Conservation (phyloP, 768 basidiomycete species). For the Lactifluus piperatus region DNA sequence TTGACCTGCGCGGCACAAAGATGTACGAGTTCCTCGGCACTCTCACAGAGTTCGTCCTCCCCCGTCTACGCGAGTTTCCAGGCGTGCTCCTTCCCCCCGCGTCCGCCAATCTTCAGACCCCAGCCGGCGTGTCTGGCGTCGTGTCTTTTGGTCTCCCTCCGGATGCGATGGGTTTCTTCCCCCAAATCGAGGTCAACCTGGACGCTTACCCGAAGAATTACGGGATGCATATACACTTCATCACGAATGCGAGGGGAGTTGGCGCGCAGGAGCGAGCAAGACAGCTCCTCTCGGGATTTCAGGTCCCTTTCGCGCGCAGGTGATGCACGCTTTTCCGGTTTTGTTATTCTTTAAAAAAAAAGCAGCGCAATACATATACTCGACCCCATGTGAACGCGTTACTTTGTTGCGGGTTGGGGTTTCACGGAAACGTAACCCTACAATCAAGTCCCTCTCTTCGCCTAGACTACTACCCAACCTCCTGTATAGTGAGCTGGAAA, state of each 20-base stretch:
- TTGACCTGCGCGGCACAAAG: slow-evolving; percentile 79
- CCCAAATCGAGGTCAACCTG: slow-evolving; percentile 90
- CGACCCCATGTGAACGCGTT: too few species aligned
- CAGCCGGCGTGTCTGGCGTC: slow-evolving; percentile 76
- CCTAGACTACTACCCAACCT: not conserved
- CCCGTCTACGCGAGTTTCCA: slow-evolving; percentile 82
- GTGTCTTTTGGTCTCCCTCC: slow-evolving; percentile 84
- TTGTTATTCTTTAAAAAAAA: not conserved
- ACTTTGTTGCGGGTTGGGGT: too few species aligned
- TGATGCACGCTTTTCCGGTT: not conserved
- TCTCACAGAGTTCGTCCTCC: slow-evolving; percentile 91
- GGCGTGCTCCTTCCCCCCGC: slow-evolving; percentile 75
- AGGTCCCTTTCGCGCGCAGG: slow-evolving; percentile 70
- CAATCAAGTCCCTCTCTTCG: not conserved
- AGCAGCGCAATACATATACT: too few species aligned
- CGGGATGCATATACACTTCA: slow-evolving; percentile 92
- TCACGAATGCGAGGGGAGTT: slow-evolving; percentile 80
- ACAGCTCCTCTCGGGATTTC: slow-evolving; percentile 82
- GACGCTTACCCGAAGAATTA: slow-evolving; percentile 80
- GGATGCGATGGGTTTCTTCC: slow-evolving; percentile 82
- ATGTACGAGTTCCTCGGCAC: slow-evolving; percentile 94
- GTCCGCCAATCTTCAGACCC: slow-evolving; percentile 58
- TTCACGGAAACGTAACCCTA: not conserved
- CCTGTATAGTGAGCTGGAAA: not conserved
- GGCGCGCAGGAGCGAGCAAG: slow-evolving; percentile 87